These are phyloP conservation scores for Sporobolomyces phaffii DNA, from an alignment of 768 basidiomycete genomes.

Conservation along the genomic window DNA sequence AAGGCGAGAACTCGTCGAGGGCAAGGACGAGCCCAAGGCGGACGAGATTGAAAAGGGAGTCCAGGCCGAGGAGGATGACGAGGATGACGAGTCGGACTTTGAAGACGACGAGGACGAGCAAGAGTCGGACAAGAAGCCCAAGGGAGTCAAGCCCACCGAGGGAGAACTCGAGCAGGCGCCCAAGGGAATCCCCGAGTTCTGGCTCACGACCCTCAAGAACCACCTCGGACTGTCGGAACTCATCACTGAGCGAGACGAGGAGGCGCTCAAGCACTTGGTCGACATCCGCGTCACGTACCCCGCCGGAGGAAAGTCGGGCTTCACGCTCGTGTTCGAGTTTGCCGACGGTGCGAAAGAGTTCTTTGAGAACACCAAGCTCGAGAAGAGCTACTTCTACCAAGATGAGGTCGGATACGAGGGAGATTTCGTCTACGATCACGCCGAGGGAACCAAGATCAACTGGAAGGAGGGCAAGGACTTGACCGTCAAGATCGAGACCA, in stretches of 20 bases:
- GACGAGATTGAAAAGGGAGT: constrained; percentile 78
- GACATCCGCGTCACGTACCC: constrained; percentile 77
- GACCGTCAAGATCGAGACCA: constrained; percentile 95
- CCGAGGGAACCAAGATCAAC: constrained; percentile 81
- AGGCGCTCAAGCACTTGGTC: constrained; percentile 72
- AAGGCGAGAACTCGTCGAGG: constrained; percentile 74
- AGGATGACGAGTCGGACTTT: constrained; percentile 40
- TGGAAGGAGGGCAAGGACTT: constrained; percentile 99
- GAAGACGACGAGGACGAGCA: constrained; percentile 43
- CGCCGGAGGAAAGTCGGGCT: constrained; percentile 71
- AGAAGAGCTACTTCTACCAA: constrained; percentile 85
- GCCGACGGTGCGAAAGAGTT: constrained; percentile 62
- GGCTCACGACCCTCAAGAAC: constrained; percentile 92
- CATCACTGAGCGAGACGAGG: constrained; percentile 85
- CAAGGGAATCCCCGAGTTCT: constrained; percentile 83
- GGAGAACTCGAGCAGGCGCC: constrained; percentile 44
- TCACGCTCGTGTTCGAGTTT: constrained; percentile 82
- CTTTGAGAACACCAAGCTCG: constrained; percentile 75
- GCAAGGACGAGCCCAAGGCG: constrained; percentile 61
- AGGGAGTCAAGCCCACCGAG: constrained; percentile 41
- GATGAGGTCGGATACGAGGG: constrained; percentile 62
- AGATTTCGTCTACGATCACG: constrained; percentile 92
- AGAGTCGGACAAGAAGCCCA: constrained; percentile 38
- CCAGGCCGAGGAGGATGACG: constrained; percentile 59
- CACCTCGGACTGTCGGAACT: constrained; percentile 77